These are phyloP conservation scores for Mucor mucedo DNA, from an alignment of 371 early-diverging fungal species.

Conservation along the genomic window DNA sequence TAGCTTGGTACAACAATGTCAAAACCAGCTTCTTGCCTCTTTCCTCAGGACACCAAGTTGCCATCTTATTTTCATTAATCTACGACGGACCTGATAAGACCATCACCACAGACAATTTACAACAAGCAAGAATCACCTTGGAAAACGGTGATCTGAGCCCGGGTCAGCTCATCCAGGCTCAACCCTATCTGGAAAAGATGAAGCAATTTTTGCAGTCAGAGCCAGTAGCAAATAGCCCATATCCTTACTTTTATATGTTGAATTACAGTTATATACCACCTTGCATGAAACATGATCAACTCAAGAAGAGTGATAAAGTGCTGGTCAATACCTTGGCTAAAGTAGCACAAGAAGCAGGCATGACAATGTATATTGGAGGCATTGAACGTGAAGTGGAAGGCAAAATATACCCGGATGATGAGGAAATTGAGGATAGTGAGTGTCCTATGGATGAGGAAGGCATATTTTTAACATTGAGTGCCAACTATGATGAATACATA, in stretches of 20 bases:
- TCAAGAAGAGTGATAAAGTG: slow-evolving; percentile 3
- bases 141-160: background rate
- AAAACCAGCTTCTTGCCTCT: background rate
- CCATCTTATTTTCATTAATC: slow-evolving; percentile 1
- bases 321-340: background rate
- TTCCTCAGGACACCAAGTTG: background rate
- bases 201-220: background rate
- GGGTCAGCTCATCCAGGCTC: too few species aligned
- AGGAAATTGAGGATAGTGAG: background rate
- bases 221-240: background rate
- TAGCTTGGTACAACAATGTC: slow-evolving; percentile 18
- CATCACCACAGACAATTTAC: background rate
- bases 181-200: background rate
- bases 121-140: background rate
- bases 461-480: slow-evolving; percentile 1
- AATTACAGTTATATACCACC: slow-evolving; percentile 5
- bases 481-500: slow-evolving; percentile 1
- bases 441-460: slow-evolving; percentile 21
- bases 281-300: background rate
- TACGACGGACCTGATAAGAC: background rate
- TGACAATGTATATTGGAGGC: background rate
- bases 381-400: slow-evolving; percentile 9
- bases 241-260: slow-evolving; percentile 7
- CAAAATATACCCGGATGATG: background rate
- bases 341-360: slow-evolving; percentile 2